Percentiles rank a stretch among this genome's conserved stretches.
These are phyloP conservation scores for Cercospora sp. DNA, from an alignment of 2,329 filamentous ascomycete genomes.

Conservation along the genomic window DNA sequence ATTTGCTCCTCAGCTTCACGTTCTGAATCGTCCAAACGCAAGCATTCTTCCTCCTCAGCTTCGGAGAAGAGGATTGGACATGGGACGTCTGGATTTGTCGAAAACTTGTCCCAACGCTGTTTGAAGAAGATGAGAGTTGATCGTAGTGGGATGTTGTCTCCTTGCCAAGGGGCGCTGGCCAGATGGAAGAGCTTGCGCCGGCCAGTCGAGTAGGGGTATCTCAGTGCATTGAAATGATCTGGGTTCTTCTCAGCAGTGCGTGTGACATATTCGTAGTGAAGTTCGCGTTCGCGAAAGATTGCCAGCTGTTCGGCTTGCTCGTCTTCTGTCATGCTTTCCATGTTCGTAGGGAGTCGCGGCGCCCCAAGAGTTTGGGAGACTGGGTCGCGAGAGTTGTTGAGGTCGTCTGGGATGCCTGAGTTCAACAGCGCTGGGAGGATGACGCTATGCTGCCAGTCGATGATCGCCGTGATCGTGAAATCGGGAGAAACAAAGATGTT, in stretches of 20 bases:
- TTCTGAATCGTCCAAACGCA: constrained; percentile 30
- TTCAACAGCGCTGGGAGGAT: constrained; percentile 43
- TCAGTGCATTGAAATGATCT: constrained; percentile 22
- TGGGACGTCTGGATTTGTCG: background rate
- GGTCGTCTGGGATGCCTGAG: constrained; percentile 42
- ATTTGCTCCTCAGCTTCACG: constrained; percentile 30
- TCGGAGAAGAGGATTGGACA: constrained; percentile 26
- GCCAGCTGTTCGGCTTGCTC: constrained; percentile 15
- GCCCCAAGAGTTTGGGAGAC: background rate
- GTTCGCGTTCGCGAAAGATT: constrained; percentile 20
- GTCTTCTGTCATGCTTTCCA: constrained; percentile 7
- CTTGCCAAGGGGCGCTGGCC: constrained; percentile 30
- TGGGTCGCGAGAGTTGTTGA: constrained; percentile 39
- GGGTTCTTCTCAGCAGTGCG: background rate
- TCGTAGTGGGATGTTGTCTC: constrained; percentile 30
- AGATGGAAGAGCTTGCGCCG: constrained; percentile 27
- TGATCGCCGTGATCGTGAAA: constrained; percentile 34
- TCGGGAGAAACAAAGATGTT: constrained; percentile 39
- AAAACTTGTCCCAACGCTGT: constrained; percentile 23
- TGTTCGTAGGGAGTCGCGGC: background rate
- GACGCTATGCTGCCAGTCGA: constrained; percentile 46
- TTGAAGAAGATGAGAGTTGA: constrained; percentile 26
- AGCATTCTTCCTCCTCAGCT: constrained; percentile 27
- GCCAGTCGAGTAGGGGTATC: constrained; percentile 22
- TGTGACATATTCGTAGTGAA: constrained; percentile 23